A percentile compares a stretch with the other conserved stretches of the same genome.
Conservation (phyloP, 768 basidiomycete species). For the Mycena polygramma region DNA sequence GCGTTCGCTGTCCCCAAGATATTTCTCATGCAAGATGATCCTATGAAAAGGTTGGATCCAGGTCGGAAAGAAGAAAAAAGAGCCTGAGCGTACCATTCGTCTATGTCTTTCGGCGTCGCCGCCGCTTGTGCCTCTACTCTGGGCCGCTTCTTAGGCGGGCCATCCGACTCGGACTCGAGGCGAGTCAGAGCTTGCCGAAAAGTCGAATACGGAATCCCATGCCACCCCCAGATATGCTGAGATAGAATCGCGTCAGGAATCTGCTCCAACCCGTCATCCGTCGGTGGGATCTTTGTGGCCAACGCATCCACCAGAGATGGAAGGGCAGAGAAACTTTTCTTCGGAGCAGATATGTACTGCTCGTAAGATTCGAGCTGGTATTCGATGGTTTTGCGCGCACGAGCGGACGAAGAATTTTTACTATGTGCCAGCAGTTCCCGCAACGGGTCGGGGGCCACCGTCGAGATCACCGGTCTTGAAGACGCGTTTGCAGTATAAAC, state of each 20-base stretch:
- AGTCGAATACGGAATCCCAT: neutral
- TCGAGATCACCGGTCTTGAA: conserved; percentile 1
- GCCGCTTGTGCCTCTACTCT: neutral
- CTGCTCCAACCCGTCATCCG: neutral
- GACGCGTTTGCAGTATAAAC: conserved; percentile 11
- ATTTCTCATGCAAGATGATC: conserved; percentile 15
- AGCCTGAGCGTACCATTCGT: conserved; percentile 2
- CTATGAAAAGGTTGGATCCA: neutral
- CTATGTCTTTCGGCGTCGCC: neutral
- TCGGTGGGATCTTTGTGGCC: neutral
- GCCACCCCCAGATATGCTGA: conserved; percentile 5
- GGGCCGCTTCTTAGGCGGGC: conserved; percentile 5
- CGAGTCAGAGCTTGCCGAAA: conserved; percentile 2
- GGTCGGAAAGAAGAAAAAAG: neutral
- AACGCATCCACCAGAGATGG: neutral
- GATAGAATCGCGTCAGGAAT: neutral
- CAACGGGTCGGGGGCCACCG: neutral
- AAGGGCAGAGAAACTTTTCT: neutral
- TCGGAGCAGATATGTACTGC: neutral
- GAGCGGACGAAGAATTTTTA: neutral
- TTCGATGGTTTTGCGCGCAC: conserved; percentile 8
- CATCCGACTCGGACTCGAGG: neutral
- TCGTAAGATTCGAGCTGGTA: conserved; percentile 6
- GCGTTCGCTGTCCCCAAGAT: conserved; percentile 1
- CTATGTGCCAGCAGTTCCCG: neutral